Base-by-base conservation (phyloP, 208 protist genomes). In the Crithidia sp. region DNA sequence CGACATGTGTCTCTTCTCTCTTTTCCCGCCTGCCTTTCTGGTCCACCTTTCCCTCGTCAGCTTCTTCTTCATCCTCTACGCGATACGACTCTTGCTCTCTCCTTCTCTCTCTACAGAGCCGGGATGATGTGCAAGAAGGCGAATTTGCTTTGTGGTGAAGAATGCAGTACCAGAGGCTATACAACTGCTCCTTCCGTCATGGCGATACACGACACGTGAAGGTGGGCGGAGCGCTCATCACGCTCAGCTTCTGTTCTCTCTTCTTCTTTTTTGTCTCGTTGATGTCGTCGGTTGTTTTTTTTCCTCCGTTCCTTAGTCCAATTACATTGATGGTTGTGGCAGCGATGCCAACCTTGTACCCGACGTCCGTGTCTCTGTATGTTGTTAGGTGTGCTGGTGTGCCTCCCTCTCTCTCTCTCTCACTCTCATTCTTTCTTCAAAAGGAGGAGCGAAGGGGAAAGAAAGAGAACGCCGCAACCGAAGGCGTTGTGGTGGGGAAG, bases 151-250 rank as follows among this genome's bases (percentile, higher is more conserved):
- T 9, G 17, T 47, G 37, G 5, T 19, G n/a, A 7, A 19, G 50
- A 7, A 7, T 7, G 50, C 6, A 7, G 50, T 0, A 5, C 14
- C 6, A 5, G 50, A 17, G 59, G 39, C 49, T 68, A 52, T 36
- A 39, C 63, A 49, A 14, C n/a, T 57, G 52, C 36, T 49, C 65
- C 53, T 61, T 70, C 65, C 57, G 28, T 61, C 65, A 70, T 61
- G 65, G 65, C 53, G 5, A 70, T 70, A 70, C 65, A 52, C 43
- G 65, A 70, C 43, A 61, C 53, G 50, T 59, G 53, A 70, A 61
- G 65, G 65, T 53, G 53, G 41, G 52, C 59, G 36, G 49, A 57
- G 62, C 49, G 49, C 36, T 57, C 49, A 43, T 45, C 62, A 14
- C 28, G 62, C 57, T 55, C 62, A 57, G 49, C 50, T 67, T 41